Evolutionary conservation across 345 rosid species (phyloP), one percentile per base, ranked within the genome.

Genomic region (Aquilaria sinensis): DNA sequence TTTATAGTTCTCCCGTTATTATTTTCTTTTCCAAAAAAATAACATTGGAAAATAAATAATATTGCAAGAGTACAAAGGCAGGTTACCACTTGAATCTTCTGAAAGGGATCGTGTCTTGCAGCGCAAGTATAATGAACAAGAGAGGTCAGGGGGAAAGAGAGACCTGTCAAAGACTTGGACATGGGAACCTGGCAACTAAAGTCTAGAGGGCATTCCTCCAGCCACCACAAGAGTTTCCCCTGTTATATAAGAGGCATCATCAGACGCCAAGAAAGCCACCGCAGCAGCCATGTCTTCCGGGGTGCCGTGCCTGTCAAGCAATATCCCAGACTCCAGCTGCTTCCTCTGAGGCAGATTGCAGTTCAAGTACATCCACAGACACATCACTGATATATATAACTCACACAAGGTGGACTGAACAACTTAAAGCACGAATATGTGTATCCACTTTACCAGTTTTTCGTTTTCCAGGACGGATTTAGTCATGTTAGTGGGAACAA

Each of bases 401-500:
- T 47, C 6, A 47, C 47, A 23, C 29, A 13, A 53, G 14, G 37
- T 4, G 41, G 5, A 32, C 33, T 5, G 45, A 50, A 6, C 10
- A 56, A 51, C 12, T 29, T 10, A 54, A 41, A 16, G 37, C 51
- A 15, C 31, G 56, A 23, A 23, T 34, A 5, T 15, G 16, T 57
- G 31, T 49, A 51, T 67, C 49, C 15, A 33, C 74, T 85, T 77
- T 81, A 88, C 97, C 47, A 75, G 30, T 15, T 51, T 75, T 1
- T 78, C 81, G 41, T 73, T 74, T 55, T 55, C 69, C 6, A 88
- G 80, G 57, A 90, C 68, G 80, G 70, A 88, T 8, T 72, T 78
- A 1, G 93, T 89, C 62, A 90, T 86, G 66, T 66, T 81, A 7
- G 99, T 90, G 32, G 99, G 99, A 6, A 94, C 96, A 68, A 88